A percentile compares a stretch with the other conserved stretches of the same genome.
These are phyloP conservation scores for Blastobotrys ciferrii DNA, from an alignment of 1,139 yeast genomes.

Conservation along the genomic window DNA sequence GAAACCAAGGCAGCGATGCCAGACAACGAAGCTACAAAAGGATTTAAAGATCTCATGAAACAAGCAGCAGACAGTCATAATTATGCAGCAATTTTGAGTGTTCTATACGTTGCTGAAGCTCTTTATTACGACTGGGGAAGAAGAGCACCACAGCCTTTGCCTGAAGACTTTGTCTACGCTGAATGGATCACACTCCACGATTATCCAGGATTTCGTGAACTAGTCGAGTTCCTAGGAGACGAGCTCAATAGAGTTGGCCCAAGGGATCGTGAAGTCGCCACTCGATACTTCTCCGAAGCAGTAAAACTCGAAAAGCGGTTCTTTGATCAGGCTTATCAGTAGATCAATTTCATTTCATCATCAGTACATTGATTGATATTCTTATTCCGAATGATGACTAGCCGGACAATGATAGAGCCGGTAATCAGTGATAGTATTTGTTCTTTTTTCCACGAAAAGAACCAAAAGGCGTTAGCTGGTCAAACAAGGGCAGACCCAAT, in stretches of 20 bases:
- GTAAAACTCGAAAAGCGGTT: constrained; percentile 41
- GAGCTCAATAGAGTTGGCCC: constrained; percentile 12
- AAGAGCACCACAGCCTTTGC: constrained; percentile 81
- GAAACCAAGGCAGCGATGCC: not conserved
- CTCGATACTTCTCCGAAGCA: constrained; percentile 31
- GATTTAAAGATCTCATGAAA: constrained; percentile 7
- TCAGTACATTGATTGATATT: no score
- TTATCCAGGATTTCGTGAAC: constrained; percentile 6
- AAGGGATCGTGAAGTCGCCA: not conserved
- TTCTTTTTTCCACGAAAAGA: no score
- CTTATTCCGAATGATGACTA: no score
- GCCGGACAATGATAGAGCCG: no score
- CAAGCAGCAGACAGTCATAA: constrained; percentile 2
- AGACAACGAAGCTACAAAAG: constrained; percentile 1
- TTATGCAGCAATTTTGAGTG: constrained; percentile 6
- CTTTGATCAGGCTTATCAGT: constrained; percentile 8
- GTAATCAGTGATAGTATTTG: no score
- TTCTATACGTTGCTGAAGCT: constrained; percentile 36
- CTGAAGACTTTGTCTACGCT: constrained; percentile 6
- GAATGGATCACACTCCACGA: constrained; percentile 12
- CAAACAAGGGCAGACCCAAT: no score
- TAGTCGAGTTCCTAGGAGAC: constrained; percentile 3
- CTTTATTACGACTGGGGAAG: constrained; percentile 74
- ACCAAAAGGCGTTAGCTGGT: no score
- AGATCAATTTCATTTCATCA: no score